Percentiles rank a stretch among this genome's conserved stretches.
These are phyloP conservation scores for Aspergillus ellipticus DNA, from an alignment of 495 filamentous ascomycete species.

Conservation along the genomic window DNA sequence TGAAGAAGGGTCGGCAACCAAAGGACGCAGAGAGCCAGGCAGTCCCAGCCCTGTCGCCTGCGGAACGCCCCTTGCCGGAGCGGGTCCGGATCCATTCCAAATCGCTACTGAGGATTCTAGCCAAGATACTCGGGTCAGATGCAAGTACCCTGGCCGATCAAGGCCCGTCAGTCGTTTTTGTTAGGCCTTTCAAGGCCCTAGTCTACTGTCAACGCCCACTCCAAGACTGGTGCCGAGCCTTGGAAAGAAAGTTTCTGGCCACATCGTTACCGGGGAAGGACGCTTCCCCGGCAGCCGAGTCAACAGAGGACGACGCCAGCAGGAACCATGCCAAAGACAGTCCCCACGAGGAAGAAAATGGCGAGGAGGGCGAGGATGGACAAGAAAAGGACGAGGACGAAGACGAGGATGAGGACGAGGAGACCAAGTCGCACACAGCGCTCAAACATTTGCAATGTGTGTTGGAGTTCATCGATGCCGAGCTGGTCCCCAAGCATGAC, in stretches of 20 bases:
- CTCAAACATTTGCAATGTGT: neutral
- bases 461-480: neutral
- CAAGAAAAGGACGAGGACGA: neutral
- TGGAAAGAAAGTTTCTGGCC: neutral
- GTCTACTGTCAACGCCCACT: neutral
- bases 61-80: neutral
- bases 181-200: slow-evolving; percentile 1
- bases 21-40: neutral
- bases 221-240: neutral
- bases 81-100: neutral
- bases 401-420: neutral
- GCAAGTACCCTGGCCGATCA: neutral
- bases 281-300: no score
- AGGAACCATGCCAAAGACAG: neutral
- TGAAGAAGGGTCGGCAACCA: no score
- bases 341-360: neutral
- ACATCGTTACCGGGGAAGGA: neutral
- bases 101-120: neutral
- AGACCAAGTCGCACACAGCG: neutral
- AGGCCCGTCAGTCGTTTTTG: neutral
- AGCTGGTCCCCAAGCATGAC: neutral
- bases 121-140: slow-evolving; percentile 1
- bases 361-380: neutral
- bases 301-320: neutral
- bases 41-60: neutral